A percentile compares a stretch with the other conserved stretches of the same genome.
Evolutionary conservation across 2,329 filamentous ascomycete genomes (phyloP).

Genomic region (Arthrinium puccinioides): DNA sequence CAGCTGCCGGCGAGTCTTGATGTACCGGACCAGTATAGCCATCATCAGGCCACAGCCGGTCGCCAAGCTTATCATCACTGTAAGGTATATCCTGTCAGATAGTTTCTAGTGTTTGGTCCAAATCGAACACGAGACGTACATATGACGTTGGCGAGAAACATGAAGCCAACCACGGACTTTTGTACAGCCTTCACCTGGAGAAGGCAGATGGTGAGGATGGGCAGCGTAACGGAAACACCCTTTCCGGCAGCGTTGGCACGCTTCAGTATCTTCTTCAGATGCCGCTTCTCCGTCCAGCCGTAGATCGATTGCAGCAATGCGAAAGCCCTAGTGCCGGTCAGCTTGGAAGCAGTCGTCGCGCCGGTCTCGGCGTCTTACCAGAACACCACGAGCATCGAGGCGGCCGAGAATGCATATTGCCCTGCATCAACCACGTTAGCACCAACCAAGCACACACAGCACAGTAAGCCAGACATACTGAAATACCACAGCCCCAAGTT

Average conservation of each 20-base stretch:
- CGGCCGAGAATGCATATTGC: slow-evolving; percentile 6
- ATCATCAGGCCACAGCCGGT: slow-evolving; percentile 27
- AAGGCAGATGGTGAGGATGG: slow-evolving; percentile 10
- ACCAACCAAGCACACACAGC: no score
- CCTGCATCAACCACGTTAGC: neutral
- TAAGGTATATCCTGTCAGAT: neutral
- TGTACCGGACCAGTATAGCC: slow-evolving; percentile 32
- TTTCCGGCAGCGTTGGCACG: slow-evolving; percentile 9
- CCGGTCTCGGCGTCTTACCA: neutral
- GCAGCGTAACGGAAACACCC: slow-evolving; percentile 6
- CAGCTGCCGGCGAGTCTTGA: slow-evolving; percentile 28
- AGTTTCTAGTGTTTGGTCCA: neutral
- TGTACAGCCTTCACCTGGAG: slow-evolving; percentile 8
- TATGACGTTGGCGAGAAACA: slow-evolving; percentile 10
- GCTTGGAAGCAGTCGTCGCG: no score
- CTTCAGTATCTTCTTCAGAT: slow-evolving; percentile 2
- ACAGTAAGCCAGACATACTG: slow-evolving; percentile 3
- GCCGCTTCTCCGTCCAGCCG: slow-evolving; percentile 6
- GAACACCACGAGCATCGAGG: slow-evolving; percentile 5
- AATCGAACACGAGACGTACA: slow-evolving; percentile 4
- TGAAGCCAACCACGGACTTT: slow-evolving; percentile 6
- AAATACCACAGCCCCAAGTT: slow-evolving; percentile 12
- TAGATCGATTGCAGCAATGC: slow-evolving; percentile 11
- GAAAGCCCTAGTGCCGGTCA: slow-evolving; percentile 5
- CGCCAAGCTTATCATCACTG: slow-evolving; percentile 32